Base-by-base conservation (phyloP, 345 rosid species). In the Pistacia integerrima region DNA sequence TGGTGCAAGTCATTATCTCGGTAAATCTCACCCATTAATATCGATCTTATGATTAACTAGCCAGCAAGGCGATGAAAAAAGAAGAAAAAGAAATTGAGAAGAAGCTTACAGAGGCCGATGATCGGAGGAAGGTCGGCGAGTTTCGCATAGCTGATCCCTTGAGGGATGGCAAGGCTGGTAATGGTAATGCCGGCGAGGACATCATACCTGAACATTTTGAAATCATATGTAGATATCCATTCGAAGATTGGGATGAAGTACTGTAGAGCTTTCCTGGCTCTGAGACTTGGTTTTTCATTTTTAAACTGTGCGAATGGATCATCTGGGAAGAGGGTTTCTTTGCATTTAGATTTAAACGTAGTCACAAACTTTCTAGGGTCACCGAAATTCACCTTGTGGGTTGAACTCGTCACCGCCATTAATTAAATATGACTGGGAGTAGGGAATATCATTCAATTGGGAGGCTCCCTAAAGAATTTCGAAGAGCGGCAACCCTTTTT, bases 141-240 rank as follows among this genome's bases (percentile, higher is more conserved):
- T 80, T 90, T 95, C 14, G 98, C 99, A 69, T 95, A 95, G 75
- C 99, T 95, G 76, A 93, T 95, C 16, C 99, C 99, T 70, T 95
- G 98, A 68, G 98, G 98, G 61, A 94, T 91, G 20, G 98, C 98
- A 20, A 94, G 94, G 76, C 90, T 86, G 72, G 98, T 87, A 54
- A 95, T 93, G 81, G 98, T 95, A 83, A 95, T 87, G 1, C 99
- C 99, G 3, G 99, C 98, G 8, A 95, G 93, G 8, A 95, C 20
- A 74, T 95, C 99, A 17, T 80, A 91, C 33, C 79, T 75, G 25
- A 95, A 73, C 54, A 81, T 64, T 10, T 55, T 73, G 1, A 93
- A 11, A 74, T 87, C 77, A 63, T 95, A 93, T 5, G 81, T 84
- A 0, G 98, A 97, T 1, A 95, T 79, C 99, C 99, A 95, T 41